Percentiles rank a stretch among this genome's conserved stretches.
Conservation (phyloP, 164 flowering plant species). For the Magnolia kwangsiensis region DNA sequence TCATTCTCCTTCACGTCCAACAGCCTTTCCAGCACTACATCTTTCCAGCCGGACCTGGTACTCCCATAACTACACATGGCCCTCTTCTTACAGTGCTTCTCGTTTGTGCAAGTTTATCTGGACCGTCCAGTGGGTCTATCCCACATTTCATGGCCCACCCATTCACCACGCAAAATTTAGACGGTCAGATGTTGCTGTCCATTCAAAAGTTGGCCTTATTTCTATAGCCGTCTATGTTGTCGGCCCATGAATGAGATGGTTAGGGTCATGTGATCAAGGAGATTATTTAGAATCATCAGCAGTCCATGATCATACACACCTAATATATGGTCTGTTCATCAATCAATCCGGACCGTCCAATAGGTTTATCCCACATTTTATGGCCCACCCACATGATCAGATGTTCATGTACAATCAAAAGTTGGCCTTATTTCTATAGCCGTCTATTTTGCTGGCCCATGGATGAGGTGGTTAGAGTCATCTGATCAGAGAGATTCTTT, state of each 20-base stretch:
- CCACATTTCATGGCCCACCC: not conserved
- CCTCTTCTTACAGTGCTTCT: not conserved
- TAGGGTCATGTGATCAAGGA: no score
- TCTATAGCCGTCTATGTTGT: no score
- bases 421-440: no score
- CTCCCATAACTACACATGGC: not conserved
- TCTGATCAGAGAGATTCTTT: no score
- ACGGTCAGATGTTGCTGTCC: not conserved
- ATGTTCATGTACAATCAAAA: no score
- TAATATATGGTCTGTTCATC: not conserved
- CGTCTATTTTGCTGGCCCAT: no score
- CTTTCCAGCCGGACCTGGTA: conserved; percentile 56
- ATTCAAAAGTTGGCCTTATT: no score
- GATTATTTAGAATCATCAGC: no score
- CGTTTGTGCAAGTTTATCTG: not conserved
- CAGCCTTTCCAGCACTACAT: conserved; percentile 46
- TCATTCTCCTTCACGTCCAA: conserved; percentile 44
- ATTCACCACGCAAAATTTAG: not conserved
- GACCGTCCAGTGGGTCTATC: not conserved
- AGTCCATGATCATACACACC: no score
- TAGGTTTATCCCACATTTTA: not conserved
- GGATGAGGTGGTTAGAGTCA: no score
- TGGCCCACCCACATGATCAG: not conserved
- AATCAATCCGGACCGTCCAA: not conserved
- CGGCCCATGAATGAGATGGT: no score